Conservation (phyloP, 805 yeast genomes). For the Metschnikowia sp. region DNA sequence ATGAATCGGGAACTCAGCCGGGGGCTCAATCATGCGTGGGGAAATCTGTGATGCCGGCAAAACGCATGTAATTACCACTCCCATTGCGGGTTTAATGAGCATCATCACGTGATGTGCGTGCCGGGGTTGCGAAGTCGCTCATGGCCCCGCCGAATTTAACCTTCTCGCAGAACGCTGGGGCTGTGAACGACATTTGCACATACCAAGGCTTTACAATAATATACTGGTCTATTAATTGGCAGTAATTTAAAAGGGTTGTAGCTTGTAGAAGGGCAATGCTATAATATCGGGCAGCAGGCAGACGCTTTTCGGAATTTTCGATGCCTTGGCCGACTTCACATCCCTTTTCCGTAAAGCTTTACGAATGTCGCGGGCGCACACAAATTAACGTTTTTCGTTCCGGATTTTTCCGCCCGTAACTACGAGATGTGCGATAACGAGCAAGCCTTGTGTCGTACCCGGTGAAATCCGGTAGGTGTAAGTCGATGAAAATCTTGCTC, state of each 20-base stretch:
- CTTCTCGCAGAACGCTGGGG: background rate
- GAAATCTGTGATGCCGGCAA: background rate
- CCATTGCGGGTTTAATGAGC: background rate
- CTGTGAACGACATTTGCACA: background rate
- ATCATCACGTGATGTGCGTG: background rate
- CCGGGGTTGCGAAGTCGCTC: background rate
- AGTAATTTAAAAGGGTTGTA: background rate
- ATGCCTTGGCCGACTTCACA: background rate
- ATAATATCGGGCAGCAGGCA: background rate
- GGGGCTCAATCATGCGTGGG: background rate
- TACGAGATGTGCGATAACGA: background rate
- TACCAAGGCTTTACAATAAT: background rate
- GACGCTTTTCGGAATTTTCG: background rate
- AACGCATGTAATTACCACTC: background rate
- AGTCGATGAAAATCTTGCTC: background rate
- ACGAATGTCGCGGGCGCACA: background rate
- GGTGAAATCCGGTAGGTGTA: background rate
- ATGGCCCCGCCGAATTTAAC: background rate
- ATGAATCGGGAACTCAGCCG: background rate
- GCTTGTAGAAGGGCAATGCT: background rate
- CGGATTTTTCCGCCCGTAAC: background rate
- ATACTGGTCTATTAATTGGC: too few relatives aligned
- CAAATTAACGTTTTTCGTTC: too few relatives aligned
- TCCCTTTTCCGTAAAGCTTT: background rate
- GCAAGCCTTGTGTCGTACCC: background rate